Base-by-base conservation (phyloP, 1,139 yeast species). In the Candida tropicalis region DNA sequence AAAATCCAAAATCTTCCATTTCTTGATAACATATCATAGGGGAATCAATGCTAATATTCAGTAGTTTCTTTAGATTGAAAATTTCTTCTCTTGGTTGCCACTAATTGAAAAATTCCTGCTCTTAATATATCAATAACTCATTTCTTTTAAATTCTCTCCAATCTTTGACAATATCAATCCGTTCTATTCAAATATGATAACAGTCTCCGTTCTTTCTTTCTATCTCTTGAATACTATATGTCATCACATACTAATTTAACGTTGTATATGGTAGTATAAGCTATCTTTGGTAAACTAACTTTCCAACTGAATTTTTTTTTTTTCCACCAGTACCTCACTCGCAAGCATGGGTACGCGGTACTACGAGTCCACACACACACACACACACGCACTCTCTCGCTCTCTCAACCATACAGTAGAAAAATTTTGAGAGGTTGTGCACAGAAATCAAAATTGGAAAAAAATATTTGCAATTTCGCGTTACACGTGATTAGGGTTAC, bases 181-280 rank as follows among this genome's bases (percentile, higher is more conserved):
- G 22, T 20, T 33, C 26, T 10, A 5, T 33, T 33, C 11, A 11
- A 22, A 22, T 13, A 16, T n/a, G 24, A 17, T 25, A 35, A 24
- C 13, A 11, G 20, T 27, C 12, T 13, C 20, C 11, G 15, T 16
- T 8, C 22, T 3, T 11, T 35, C 23, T 25, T 12, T 16, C 22
- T 29, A 17, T 27, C 16, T 12, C 15, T 27, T n/a, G 29, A 17
- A 12, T 26, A 26, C 5, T 11, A 12, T 26, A 35, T 26, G 8
- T 28, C 24, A 9, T 18, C 27, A 39, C 38, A 39, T 39, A 39
- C 38, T 34, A 27, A 39, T 42, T 29, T 42, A 38, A 42, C 44
- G 44, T 38, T 42, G 39, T 42, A 24, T 35, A 35, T 38, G 33
- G 32, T 27, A n/a, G 4, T 13, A n/a, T 27, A 13, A 9, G 9